Conservation (phyloP, 805 yeast genomes). For the Kluyveromyces wickerhamii region DNA sequence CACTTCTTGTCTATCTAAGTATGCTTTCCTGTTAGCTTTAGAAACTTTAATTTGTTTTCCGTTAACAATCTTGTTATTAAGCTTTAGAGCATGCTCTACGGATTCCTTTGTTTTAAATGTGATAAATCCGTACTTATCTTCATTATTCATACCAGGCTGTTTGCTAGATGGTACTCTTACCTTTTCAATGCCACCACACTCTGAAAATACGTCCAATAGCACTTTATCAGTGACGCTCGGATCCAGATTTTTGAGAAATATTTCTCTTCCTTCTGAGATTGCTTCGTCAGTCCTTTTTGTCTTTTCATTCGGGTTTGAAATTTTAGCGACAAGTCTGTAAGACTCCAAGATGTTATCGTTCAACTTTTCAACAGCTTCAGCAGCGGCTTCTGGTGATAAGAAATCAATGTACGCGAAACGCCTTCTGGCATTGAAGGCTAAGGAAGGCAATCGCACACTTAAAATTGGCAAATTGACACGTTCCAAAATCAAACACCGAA, state of each 20-base stretch:
- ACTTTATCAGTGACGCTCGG: constrained; percentile 35
- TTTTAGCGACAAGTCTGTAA: constrained; percentile 44
- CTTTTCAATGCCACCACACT: constrained; percentile 46
- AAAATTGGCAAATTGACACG: constrained; percentile 33
- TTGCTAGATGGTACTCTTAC: constrained; percentile 27
- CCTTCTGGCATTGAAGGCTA: constrained; percentile 44
- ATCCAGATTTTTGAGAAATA: constrained; percentile 47
- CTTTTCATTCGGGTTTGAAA: constrained; percentile 50
- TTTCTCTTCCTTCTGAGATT: constrained; percentile 45
- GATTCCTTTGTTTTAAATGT: constrained; percentile 37
- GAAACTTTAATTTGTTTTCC: constrained; percentile 44
- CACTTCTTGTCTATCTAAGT: constrained; percentile 27
- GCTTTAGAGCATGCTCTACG: constrained; percentile 40
- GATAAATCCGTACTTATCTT: constrained; percentile 48
- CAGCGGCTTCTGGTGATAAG: constrained; percentile 35
- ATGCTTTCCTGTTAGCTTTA: constrained; percentile 37
- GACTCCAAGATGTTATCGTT: constrained; percentile 35
- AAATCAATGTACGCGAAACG: constrained; percentile 72
- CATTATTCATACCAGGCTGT: background rate
- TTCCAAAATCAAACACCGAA: constrained; percentile 35
- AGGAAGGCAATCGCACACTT: constrained; percentile 57
- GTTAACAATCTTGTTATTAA: constrained; percentile 36
- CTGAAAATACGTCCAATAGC: constrained; percentile 36
- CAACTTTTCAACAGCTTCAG: constrained; percentile 34
- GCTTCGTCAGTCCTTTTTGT: constrained; percentile 37